phyloP scores from a whole-genome alignment of 495 filamentous ascomycete species.

The Lentithecium fluviatile region DNA sequence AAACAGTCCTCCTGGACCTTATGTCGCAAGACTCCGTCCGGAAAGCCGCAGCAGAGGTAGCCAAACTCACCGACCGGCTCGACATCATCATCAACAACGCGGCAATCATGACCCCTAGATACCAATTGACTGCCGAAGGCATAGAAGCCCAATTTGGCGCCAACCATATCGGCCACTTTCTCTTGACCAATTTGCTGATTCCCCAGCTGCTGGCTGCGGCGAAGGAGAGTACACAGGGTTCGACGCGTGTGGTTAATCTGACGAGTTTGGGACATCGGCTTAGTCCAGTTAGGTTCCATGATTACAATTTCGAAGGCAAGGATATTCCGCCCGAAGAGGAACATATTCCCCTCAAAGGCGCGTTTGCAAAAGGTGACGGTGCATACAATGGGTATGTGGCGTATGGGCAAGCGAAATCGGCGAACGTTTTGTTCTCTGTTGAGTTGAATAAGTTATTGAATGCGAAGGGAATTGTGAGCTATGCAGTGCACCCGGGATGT shows the following conservation, averaged over 20 bases:
- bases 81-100: constrained; percentile 38
- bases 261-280: constrained; percentile 29
- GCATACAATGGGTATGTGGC: constrained; percentile 30
- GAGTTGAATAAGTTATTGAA: constrained; percentile 14
- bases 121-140: constrained; percentile 33
- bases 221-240: constrained; percentile 10
- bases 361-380: constrained; percentile 6
- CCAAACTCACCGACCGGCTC: constrained; percentile 35
- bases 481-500: constrained; percentile 36
- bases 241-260: constrained; percentile 30
- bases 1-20: constrained; percentile 49
- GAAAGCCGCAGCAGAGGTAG: constrained; percentile 47
- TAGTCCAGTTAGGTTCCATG: constrained; percentile 32
- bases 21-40: constrained; percentile 49
- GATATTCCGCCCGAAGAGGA: constrained; percentile 28
- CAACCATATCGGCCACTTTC: constrained; percentile 35
- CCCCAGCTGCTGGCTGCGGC: constrained; percentile 14
- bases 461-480: constrained; percentile 27
- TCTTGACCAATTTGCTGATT: constrained; percentile 31
- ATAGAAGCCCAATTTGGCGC: constrained; percentile 59
- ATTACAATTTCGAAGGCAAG: constrained; percentile 35
- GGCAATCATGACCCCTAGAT: constrained; percentile 12
- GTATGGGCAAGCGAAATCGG: constrained; percentile 34
- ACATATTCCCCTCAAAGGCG: not conserved
- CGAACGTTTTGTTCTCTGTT: constrained; percentile 32